phyloP scores from a whole-genome alignment of 1,139 yeast genomes.

The Scheffersomyces cryptocercus region DNA sequence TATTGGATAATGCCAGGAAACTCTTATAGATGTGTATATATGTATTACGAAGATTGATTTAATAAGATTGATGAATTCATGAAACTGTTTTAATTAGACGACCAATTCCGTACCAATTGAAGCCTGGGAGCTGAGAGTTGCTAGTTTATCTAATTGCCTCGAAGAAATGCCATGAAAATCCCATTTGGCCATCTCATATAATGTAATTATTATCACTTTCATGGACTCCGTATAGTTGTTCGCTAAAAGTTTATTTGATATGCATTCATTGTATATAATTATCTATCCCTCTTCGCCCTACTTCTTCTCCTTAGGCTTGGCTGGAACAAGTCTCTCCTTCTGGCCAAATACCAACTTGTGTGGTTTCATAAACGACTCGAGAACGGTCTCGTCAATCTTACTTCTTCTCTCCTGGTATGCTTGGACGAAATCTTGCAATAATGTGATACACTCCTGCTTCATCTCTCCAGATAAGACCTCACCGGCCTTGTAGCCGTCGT shows the following conservation, averaged over 20 bases:
- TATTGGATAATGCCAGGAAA: constrained; percentile 34
- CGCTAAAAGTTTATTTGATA: background rate
- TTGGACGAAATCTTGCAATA: constrained; percentile 74
- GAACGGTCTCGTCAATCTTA: constrained; percentile 62
- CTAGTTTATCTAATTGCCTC: too few species aligned
- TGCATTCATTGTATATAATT: background rate
- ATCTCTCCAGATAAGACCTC: constrained; percentile 89
- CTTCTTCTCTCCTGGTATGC: constrained; percentile 81
- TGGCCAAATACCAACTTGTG: constrained; percentile 78
- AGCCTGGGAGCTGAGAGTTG: too few species aligned
- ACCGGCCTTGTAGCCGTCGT: constrained; percentile 73
- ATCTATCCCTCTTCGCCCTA: constrained; percentile 9
- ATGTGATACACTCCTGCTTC: constrained; percentile 83
- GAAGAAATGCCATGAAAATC: too few species aligned
- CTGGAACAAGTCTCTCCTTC: constrained; percentile 69
- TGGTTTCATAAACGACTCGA: constrained; percentile 78
- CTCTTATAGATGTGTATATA: constrained; percentile 10
- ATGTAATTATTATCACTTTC: too few species aligned
- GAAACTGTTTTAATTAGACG: too few species aligned
- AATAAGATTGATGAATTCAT: background rate
- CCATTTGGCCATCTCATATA: too few species aligned
- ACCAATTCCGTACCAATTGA: too few species aligned
- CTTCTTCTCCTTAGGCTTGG: constrained; percentile 49
- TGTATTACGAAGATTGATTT: background rate
- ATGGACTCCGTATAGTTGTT: background rate